Percentiles rank a stretch among this genome's conserved stretches.
Conservation (phyloP, 2,329 filamentous ascomycete species). For the Arthrobotrys megalospora region DNA sequence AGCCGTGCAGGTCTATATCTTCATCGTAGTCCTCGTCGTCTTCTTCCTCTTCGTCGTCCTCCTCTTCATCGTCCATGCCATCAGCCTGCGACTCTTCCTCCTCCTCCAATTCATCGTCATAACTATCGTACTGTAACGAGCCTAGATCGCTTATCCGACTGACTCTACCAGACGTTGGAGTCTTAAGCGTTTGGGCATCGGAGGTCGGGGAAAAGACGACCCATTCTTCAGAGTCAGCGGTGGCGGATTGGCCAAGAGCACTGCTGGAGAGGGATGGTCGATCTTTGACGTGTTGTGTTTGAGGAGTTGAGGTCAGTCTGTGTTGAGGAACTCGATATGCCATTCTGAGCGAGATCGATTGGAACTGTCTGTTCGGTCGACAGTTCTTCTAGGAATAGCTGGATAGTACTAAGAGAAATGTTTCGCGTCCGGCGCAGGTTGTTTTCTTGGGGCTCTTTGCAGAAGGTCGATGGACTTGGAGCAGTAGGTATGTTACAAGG, state of each 20-base stretch:
- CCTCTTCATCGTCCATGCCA: constrained; percentile 74
- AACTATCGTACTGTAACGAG: constrained; percentile 74
- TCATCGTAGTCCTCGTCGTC: constrained; percentile 87
- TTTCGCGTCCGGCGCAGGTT: constrained; percentile 55
- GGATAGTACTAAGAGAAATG: neutral
- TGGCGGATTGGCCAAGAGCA: constrained; percentile 48
- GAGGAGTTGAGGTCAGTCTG: constrained; percentile 42
- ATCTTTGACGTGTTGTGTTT: constrained; percentile 52
- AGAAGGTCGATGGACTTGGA: constrained; percentile 37
- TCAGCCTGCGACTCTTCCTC: constrained; percentile 68
- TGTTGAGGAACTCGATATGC: constrained; percentile 58
- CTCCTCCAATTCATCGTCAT: constrained; percentile 69
- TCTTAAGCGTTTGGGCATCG: constrained; percentile 75
- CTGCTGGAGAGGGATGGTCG: constrained; percentile 39
- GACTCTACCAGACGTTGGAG: constrained; percentile 82
- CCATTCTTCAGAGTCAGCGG: constrained; percentile 78
- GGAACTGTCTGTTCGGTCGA: constrained; percentile 27
- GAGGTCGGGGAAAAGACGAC: constrained; percentile 89
- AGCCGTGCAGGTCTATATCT: constrained; percentile 67
- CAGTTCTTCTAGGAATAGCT: neutral
- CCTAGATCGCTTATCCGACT: constrained; percentile 80
- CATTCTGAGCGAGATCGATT: constrained; percentile 29
- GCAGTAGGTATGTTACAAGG: constrained; percentile 33
- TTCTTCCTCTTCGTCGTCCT: constrained; percentile 73
- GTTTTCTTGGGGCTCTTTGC: constrained; percentile 5